These are phyloP conservation scores for Setaria viridis DNA, from an alignment of 202 grass and related monocot species.

Conservation along the genomic window DNA sequence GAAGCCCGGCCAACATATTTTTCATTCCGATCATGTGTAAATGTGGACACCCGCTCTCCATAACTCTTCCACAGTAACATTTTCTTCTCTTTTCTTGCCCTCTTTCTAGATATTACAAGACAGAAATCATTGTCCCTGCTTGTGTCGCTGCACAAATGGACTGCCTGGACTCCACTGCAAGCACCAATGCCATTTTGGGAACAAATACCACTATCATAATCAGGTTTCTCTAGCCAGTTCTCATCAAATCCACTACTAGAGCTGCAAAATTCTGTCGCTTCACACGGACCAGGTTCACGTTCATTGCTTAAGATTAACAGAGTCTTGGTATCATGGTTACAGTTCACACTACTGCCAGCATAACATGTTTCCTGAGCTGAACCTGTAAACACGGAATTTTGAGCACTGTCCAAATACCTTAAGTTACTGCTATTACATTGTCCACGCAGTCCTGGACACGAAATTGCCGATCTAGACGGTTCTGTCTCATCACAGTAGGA, in stretches of 20 bases:
- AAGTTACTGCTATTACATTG: slow-evolving; percentile 35
- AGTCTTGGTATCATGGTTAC: slow-evolving; percentile 36
- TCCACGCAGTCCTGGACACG: slow-evolving; percentile 47
- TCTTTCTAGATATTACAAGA: slow-evolving; percentile 69
- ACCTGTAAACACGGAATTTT: slow-evolving; percentile 22
- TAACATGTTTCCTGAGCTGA: slow-evolving; percentile 54
- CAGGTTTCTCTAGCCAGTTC: slow-evolving; percentile 45
- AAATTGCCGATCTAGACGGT: slow-evolving; percentile 45
- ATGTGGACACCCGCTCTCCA: slow-evolving; percentile 21
- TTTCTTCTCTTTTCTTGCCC: slow-evolving; percentile 67
- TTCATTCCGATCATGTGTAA: slow-evolving; percentile 32
- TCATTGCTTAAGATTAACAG: slow-evolving; percentile 43
- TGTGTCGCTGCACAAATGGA: slow-evolving; percentile 39
- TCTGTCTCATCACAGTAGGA: slow-evolving; percentile 64
- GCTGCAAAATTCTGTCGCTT: slow-evolving; percentile 31
- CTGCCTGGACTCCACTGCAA: slow-evolving; percentile 16
- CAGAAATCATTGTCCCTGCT: slow-evolving; percentile 54
- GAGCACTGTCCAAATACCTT: slow-evolving; percentile 37
- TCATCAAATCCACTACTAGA: slow-evolving; percentile 46
- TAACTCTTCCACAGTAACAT: slow-evolving; percentile 49
- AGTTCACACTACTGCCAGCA: slow-evolving; percentile 38
- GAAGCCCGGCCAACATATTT: slow-evolving; percentile 40
- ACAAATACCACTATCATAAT: slow-evolving; percentile 39
- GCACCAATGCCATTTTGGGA: slow-evolving; percentile 39
- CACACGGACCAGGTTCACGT: slow-evolving; percentile 42